Evolutionary conservation across 345 rosid genomes (phyloP), one percentile per base, ranked within the genome.

Genomic region (Xanthoceras sorbifolium): DNA sequence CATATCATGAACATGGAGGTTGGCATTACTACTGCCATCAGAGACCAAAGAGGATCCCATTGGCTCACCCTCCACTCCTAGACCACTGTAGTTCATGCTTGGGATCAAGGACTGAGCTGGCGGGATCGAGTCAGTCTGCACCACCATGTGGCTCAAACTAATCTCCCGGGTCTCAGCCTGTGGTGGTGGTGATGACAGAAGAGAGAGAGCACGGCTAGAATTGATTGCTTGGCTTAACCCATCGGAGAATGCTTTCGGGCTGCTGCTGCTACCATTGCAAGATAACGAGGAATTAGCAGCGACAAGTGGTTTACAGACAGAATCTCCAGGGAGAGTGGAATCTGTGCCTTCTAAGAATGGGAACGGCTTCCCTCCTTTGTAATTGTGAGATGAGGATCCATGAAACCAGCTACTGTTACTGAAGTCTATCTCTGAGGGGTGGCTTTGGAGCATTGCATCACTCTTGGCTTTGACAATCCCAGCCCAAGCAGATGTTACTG

Each of bases 121-220:
- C 12, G 79, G 81, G 76, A 76, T 79, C 23, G 79, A 77, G 80
- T 75, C 78, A 72, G 84, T 78, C 48, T 84, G 88, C 81, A 73
- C 82, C 74, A 82, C 82, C 72, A 81, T 72, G 77, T 82, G 80
- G 86, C 76, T 78, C 72, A 83, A 66, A 71, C 83, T 85, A 60
- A 83, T 77, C 72, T 81, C 87, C 71, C 76, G 72, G 67, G 83
- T 80, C 69, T 77, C 80, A 42, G 89, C 52, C 8, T 81, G 46
- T 42, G 1, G 62, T 57, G 26, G 84, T 5, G 83, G 88, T 62
- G 89, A 84, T 91, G 97, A 92, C 97, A 92, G 97, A 92, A 92
- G 97, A 92, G 94, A 90, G 94, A 84, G 91, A 92, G 91, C 94
- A 87, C 88, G 66, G 69, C 73, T 72, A 31, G 86, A 74, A 76